Percentiles rank a stretch among this genome's conserved stretches.
phyloP scores from a whole-genome alignment of 1,139 yeast species.

The Kodamaea sp. region DNA sequence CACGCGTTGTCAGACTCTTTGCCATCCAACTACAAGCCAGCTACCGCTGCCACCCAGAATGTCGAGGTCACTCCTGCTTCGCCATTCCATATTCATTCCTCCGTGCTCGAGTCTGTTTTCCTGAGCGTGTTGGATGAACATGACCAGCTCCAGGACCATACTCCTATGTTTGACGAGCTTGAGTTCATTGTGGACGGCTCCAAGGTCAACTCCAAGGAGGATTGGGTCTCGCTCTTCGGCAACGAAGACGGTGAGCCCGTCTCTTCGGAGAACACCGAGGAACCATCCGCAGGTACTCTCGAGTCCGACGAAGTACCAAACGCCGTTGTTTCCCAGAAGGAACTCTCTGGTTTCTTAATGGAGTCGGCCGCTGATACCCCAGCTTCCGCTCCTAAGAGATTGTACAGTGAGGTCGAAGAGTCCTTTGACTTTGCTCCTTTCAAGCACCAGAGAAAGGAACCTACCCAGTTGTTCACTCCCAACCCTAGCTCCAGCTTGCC shows the following conservation, averaged over 20 bases:
- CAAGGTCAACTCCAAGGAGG: constrained; percentile 48
- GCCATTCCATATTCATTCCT: constrained; percentile 57
- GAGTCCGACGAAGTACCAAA: constrained; percentile 17
- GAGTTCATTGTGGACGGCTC: constrained; percentile 49
- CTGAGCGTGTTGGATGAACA: constrained; percentile 46
- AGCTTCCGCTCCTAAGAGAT: constrained; percentile 20
- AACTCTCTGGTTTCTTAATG: constrained; percentile 7
- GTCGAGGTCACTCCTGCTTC: constrained; percentile 21
- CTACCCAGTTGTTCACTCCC: constrained; percentile 35
- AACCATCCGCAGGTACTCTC: constrained; percentile 2
- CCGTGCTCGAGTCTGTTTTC: constrained; percentile 64
- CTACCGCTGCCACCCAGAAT: constrained; percentile 11
- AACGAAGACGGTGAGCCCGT: constrained; percentile 31
- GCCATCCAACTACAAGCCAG: constrained; percentile 15
- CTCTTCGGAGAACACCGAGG: constrained; percentile 6
- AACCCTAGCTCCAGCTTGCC: constrained; percentile 35
- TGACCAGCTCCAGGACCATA: constrained; percentile 42
- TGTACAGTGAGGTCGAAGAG: constrained; percentile 32
- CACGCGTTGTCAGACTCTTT: constrained; percentile 21
- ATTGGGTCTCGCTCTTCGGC: constrained; percentile 68
- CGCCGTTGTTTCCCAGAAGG: constrained; percentile 21
- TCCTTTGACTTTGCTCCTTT: constrained; percentile 23
- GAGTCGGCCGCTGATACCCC: constrained; percentile 1
- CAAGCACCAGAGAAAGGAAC: constrained; percentile 11
- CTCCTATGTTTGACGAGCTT: constrained; percentile 69